Evolutionary conservation across 148 eudicot species (phyloP).

Genomic region (Limonium bicolor): DNA sequence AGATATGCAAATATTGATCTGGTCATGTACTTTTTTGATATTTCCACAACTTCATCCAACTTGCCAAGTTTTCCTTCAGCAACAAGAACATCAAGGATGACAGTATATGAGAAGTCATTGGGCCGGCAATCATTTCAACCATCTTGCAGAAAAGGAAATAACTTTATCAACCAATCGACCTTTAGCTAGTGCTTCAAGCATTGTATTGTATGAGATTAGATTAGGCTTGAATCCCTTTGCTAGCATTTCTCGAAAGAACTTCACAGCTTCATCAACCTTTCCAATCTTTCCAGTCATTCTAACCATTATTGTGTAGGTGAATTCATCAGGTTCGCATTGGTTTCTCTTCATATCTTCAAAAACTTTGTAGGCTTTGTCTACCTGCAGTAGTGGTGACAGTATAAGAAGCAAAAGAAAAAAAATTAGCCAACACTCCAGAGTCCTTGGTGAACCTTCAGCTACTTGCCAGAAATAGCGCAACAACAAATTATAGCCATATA

Average conservation of each 20-base stretch:
- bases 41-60: constrained; percentile 59
- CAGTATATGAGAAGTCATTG: constrained; percentile 74
- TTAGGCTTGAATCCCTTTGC: constrained; percentile 50
- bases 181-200: constrained; percentile 57
- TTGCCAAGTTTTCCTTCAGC: constrained; percentile 66
- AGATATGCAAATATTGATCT: constrained; percentile 78
- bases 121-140: constrained; percentile 77
- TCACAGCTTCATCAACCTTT: constrained; percentile 48
- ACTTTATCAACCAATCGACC: constrained; percentile 57
- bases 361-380: constrained; percentile 53
- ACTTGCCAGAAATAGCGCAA: too few relatives aligned
- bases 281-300: constrained; percentile 70
- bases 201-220: constrained; percentile 67
- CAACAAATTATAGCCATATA: too few relatives aligned
- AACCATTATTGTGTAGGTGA: constrained; percentile 76
- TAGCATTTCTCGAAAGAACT: constrained; percentile 71
- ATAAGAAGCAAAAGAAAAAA: too few relatives aligned
- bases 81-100: constrained; percentile 55
- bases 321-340: constrained; percentile 76
- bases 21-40: constrained; percentile 65
- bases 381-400: too few relatives aligned
- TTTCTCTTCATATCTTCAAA: constrained; percentile 65
- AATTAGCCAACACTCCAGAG: too few relatives aligned
- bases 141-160: constrained; percentile 62
- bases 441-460: too few relatives aligned